Percentiles rank a stretch among this genome's conserved stretches.
phyloP scores from a whole-genome alignment of 2,329 filamentous ascomycete species.

The Colletotrichum cordylinicola region DNA sequence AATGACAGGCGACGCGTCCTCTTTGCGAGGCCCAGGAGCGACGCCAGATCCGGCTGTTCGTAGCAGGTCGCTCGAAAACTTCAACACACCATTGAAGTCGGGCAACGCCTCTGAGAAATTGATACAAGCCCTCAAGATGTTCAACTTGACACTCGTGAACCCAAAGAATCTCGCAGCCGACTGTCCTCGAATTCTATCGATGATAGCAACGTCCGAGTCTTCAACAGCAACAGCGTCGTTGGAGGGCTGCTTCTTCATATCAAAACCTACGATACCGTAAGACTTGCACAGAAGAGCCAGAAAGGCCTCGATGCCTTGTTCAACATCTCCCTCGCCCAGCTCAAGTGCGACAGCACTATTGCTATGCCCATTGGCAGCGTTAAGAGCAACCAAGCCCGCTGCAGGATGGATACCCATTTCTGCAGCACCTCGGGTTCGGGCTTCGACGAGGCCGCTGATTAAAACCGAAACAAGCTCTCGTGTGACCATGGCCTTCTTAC shows the following conservation, averaged over 20 bases:
- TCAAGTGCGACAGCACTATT: slow-evolving; percentile 63
- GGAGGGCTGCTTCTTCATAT: slow-evolving; percentile 35
- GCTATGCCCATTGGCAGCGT: slow-evolving; percentile 54
- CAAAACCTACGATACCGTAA: slow-evolving; percentile 67
- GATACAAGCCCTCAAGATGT: slow-evolving; percentile 87
- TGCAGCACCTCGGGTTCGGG: slow-evolving; percentile 90
- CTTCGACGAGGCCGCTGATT: slow-evolving; percentile 85
- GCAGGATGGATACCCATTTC: slow-evolving; percentile 96
- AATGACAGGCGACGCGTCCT: slow-evolving; percentile 74
- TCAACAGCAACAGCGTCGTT: slow-evolving; percentile 28
- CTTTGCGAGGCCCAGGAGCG: slow-evolving; percentile 72
- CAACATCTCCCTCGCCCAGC: slow-evolving; percentile 68
- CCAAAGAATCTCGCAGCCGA: slow-evolving; percentile 72
- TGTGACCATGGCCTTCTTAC: slow-evolving; percentile 91
- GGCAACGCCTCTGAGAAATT: slow-evolving; percentile 93
- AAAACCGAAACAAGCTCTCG: slow-evolving; percentile 84
- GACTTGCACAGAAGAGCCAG: slow-evolving; percentile 65
- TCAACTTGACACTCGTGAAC: slow-evolving; percentile 80
- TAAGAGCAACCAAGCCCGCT: slow-evolving; percentile 79
- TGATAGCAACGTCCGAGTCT: slow-evolving; percentile 58
- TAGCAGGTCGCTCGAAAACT: slow-evolving; percentile 84
- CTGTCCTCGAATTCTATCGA: slow-evolving; percentile 65
- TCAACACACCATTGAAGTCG: slow-evolving; percentile 88
- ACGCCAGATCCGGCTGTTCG: slow-evolving; percentile 82
- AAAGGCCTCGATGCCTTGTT: slow-evolving; percentile 69